Base-by-base conservation (phyloP, 768 basidiomycete genomes). In the Hypsizygus marmoreus region DNA sequence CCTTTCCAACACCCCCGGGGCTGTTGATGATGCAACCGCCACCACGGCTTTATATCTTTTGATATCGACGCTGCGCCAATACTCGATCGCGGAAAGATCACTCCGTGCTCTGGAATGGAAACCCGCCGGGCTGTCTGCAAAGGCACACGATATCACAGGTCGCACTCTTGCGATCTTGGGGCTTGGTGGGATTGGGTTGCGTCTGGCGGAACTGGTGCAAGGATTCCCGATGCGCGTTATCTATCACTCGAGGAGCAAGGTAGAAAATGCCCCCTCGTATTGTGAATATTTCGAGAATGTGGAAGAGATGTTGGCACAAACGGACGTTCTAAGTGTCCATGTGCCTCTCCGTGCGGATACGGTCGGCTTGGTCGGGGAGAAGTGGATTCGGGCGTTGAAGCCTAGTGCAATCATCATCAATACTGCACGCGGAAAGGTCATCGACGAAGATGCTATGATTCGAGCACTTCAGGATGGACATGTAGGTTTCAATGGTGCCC, bases 201-300 rank as follows among this genome's bases (percentile, higher is more conserved):
- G 80, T 19, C 69, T 89, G 24, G 86, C 86, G 0, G 76, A 86
- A 55, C 76, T 91, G 43, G 83, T 75, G 0, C 83, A 82, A 42
- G 83, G 84, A 1, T 91, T 97, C 70, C 89, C 86, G 6, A 94
- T 97, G 94, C 86, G 86, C 40, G 72, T 95, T 43, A 73, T 95
- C 34, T 97, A 95, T 67, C 77, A 91, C 67, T 83, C 75, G 25
- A 74, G 90, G 30, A 74, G 74, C 50, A 79, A 74, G 33, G 77
- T 71, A 24, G 61, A 71, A 6, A 67, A 80, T 35, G 83, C 80
- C 0, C 88, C 91, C 0, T 73, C 68, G 29, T 93, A 86, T 75
- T 86, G 84, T 54, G 79, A 84, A 59, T 97, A 95, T 65, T 82
- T 84, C 51, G 67, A 71, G 22, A 70, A 78, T 37, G 71, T 75